Evolutionary conservation across 768 basidiomycete genomes (phyloP), one percentile per base, ranked within the genome.

Genomic region (Kwoniella heveanensis): DNA sequence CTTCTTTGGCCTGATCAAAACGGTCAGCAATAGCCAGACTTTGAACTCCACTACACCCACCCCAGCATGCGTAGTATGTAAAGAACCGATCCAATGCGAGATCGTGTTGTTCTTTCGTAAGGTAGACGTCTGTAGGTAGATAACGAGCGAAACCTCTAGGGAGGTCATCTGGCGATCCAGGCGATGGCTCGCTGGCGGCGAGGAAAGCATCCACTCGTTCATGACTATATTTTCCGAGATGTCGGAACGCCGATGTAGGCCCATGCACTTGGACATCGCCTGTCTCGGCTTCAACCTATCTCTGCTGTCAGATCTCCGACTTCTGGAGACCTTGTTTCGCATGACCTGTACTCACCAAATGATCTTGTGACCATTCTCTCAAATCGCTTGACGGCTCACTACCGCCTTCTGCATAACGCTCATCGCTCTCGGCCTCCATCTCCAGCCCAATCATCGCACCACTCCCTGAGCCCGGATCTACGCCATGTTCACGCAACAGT

Each of bases 191-290:
- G 9, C 36, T 46, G 26, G 37, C 27, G 9, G 21, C n/a, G 7
- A 53, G 55, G 21, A 24, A 30, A 24, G 27, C 46, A 26, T 48
- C 44, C 27, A 39, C 53, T 7, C 30, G 27, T 8, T 60, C 64
- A 15, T 58, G n/a, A 44, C 59, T 56, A 52, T 62, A 58, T 50
- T 71, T 66, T 30, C 65, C 62, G 21, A 77, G 50, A 52, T 76
- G 74, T 1, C 72, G 69, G 44, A 76, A 78, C 0, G 78, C 77
- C 2, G 68, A 70, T 0, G 77, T 79, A 1, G 78, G 79, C 5
- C 79, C 79, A 54, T 77, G 76, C 0, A 68, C 59, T n/a, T 75
- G 69, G 24, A 77, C 57, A 32, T 77, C 69, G 10, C 69, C 70
- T 0, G 68, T 69, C 44, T 68, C 65, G 12, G 64, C 72, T 46